Percentiles rank a stretch among this genome's conserved stretches.
phyloP scores from a whole-genome alignment of 176 grass and related monocot genomes.

The Musa itinerans region DNA sequence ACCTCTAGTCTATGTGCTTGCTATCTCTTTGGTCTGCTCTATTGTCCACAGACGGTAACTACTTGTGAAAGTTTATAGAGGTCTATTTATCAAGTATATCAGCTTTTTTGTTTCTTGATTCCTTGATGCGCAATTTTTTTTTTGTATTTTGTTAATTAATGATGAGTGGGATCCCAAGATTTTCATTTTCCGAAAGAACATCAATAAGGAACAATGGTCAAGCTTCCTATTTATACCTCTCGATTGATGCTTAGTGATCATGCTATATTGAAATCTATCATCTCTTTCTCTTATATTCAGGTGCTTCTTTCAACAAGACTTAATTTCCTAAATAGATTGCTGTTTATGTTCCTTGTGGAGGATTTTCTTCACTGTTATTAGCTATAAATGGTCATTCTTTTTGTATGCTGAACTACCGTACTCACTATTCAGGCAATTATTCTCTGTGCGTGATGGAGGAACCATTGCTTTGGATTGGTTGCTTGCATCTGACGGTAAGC shows the following conservation, averaged over 20 bases:
- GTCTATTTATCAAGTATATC: too few species aligned
- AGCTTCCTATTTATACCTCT: not conserved
- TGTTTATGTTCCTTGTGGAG: not conserved
- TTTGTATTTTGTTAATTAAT: not conserved
- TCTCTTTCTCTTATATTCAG: too few species aligned
- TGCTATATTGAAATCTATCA: too few species aligned
- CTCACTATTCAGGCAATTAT: slow-evolving; percentile 62
- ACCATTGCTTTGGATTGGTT: slow-evolving; percentile 93
- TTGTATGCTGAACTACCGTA: not conserved
- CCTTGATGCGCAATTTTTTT: not conserved
- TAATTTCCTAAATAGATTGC: not conserved
- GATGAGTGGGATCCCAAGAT: not conserved
- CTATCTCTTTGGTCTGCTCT: too few species aligned
- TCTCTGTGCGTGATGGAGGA: slow-evolving; percentile 63
- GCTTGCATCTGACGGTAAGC: slow-evolving; percentile 48
- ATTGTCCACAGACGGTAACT: too few species aligned
- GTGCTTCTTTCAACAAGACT: too few species aligned
- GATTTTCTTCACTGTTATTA: not conserved
- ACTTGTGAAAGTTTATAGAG: too few species aligned
- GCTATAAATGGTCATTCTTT: not conserved
- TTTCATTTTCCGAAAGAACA: not conserved
- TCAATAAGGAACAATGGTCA: not conserved
- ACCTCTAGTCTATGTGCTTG: too few species aligned
- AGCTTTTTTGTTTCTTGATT: not conserved
- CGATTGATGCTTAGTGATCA: too few species aligned